phyloP scores from a whole-genome alignment of 2,329 filamentous ascomycete genomes.

The Aspergillus phoenicis region DNA sequence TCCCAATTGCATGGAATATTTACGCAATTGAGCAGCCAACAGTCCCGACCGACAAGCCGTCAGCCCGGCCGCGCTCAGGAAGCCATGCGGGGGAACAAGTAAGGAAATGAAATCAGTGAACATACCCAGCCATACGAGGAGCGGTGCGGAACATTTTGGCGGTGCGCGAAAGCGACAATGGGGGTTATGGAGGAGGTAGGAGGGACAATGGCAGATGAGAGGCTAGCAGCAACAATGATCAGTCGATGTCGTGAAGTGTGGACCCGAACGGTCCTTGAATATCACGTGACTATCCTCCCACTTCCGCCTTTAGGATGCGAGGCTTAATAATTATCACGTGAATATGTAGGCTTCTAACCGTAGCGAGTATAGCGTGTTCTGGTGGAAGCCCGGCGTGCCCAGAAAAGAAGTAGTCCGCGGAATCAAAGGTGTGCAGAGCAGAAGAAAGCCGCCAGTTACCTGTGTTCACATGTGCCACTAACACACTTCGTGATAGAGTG shows the following conservation, averaged over 20 bases:
- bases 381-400: slow-evolving; percentile 7
- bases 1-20: neutral
- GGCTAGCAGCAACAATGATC: slow-evolving; percentile 22
- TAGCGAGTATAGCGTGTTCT: neutral
- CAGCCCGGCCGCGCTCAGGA: slow-evolving; percentile 19
- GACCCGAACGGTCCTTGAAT: slow-evolving; percentile 24
- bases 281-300: slow-evolving; percentile 36
- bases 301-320: slow-evolving; percentile 32
- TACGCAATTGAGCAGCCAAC: slow-evolving; percentile 23
- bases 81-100: slow-evolving; percentile 5
- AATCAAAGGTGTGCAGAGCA: slow-evolving; percentile 11
- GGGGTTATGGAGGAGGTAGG: slow-evolving; percentile 27
- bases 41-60: slow-evolving; percentile 18
- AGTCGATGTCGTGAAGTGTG: slow-evolving; percentile 34
- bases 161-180: slow-evolving; percentile 29
- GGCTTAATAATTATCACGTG: slow-evolving; percentile 28
- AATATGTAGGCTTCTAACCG: slow-evolving; percentile 18
- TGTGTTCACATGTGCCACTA: slow-evolving; percentile 2
- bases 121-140: slow-evolving; percentile 48
- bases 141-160: slow-evolving; percentile 47
- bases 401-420: slow-evolving; percentile 16
- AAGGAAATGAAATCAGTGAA: slow-evolving; percentile 15
- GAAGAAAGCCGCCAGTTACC: neutral
- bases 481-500: slow-evolving; percentile 1
- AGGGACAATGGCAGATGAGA: slow-evolving; percentile 31